Percentiles rank a stretch among this genome's conserved stretches.
Evolutionary conservation across 371 early-diverging fungal genomes (phyloP).

Genomic region (Coemansia linderi): DNA sequence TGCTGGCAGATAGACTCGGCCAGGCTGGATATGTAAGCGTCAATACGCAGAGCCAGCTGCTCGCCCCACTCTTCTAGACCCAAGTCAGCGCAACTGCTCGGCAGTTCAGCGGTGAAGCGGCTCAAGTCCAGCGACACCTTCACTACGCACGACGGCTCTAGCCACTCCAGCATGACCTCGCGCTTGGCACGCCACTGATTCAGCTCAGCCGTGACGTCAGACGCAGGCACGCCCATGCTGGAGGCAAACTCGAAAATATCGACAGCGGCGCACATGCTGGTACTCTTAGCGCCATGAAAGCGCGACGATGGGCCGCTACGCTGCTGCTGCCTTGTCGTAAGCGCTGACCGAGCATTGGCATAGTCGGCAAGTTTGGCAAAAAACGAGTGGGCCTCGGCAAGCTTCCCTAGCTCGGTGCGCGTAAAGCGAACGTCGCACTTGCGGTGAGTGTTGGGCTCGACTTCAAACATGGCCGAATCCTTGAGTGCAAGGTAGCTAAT

Average conservation of each 20-base stretch:
- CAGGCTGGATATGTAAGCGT: conserved; percentile 24
- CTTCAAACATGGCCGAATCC: conserved; percentile 21
- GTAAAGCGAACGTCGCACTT: conserved; percentile 43
- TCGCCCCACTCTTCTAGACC: conserved; percentile 19
- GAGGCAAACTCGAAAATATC: conserved; percentile 29
- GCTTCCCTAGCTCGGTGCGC: conserved; percentile 23
- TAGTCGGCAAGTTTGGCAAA: conserved; percentile 19
- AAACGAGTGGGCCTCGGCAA: conserved; percentile 31
- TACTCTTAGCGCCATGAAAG: conserved; percentile 10
- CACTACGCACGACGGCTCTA: conserved; percentile 38
- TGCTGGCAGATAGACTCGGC: conserved; percentile 19
- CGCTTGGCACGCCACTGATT: conserved; percentile 46
- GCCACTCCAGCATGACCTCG: conserved; percentile 42
- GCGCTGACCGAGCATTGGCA: not conserved
- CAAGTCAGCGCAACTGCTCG: not conserved
- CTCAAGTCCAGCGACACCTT: conserved; percentile 26
- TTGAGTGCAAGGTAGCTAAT: conserved; percentile 57
- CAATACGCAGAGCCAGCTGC: conserved; percentile 23
- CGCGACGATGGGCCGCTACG: conserved; percentile 3
- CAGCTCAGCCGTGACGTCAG: conserved; percentile 30
- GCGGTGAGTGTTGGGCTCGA: conserved; percentile 35
- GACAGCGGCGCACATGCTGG: conserved; percentile 2
- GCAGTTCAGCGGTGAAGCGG: conserved; percentile 8
- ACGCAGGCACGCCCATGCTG: conserved; percentile 1
- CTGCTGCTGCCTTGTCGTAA: conserved; percentile 5